phyloP scores from a whole-genome alignment of 768 basidiomycete species.

The Pisolithus tinctorius region DNA sequence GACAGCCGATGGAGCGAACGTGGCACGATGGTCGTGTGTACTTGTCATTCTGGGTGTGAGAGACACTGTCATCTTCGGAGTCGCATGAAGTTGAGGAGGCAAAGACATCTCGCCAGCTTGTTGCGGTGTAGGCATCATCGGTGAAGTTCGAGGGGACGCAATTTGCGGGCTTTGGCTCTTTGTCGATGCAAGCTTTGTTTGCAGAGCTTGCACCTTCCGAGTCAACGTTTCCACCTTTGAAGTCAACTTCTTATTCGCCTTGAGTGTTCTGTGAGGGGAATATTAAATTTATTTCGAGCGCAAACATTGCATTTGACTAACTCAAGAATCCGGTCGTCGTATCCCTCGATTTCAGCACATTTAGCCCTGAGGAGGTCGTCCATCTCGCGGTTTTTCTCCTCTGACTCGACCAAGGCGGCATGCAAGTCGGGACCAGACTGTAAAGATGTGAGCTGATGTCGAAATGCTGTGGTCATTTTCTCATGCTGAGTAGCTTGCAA shows the following conservation, averaged over 20 bases:
- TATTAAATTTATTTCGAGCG: constrained; percentile 1
- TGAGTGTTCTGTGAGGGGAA: constrained; percentile 48
- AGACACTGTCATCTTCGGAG: constrained; percentile 39
- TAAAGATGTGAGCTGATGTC: constrained; percentile 48
- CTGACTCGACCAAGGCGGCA: constrained; percentile 49
- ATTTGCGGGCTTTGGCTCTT: constrained; percentile 33
- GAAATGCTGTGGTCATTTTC: constrained; percentile 52
- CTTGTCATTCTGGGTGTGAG: constrained; percentile 52
- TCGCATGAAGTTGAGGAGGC: constrained; percentile 17
- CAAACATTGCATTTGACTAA: constrained; percentile 24
- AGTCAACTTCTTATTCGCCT: constrained; percentile 72
- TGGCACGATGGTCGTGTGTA: constrained; percentile 6
- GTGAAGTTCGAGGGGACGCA: constrained; percentile 4
- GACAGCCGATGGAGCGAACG: constrained; percentile 36
- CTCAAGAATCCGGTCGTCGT: constrained; percentile 78
- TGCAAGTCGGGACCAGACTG: constrained; percentile 50
- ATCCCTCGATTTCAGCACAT: constrained; percentile 75
- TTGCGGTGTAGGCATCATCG: constrained; percentile 14
- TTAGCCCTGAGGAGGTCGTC: constrained; percentile 64
- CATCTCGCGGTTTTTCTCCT: constrained; percentile 70
- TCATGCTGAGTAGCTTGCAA: constrained; percentile 62
- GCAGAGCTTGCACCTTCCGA: constrained; percentile 66
- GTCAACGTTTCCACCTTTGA: constrained; percentile 64
- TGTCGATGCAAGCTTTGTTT: constrained; percentile 54
- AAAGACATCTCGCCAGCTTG: constrained; percentile 9